phyloP scores from a whole-genome alignment of 2,329 filamentous ascomycete species.

The Curvularia hawaiiensis region DNA sequence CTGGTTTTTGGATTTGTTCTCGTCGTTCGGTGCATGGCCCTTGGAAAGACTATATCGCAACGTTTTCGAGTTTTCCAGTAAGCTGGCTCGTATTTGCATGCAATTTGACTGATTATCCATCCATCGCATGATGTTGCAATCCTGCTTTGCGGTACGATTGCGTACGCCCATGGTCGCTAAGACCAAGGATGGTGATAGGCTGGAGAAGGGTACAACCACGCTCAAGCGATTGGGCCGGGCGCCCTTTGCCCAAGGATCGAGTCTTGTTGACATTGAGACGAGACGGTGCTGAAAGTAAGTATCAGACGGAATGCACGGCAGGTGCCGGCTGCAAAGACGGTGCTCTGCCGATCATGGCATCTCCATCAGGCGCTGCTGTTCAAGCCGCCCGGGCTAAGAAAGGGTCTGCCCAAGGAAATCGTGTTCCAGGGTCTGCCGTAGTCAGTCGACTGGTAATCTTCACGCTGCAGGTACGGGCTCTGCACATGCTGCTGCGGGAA shows the following conservation, averaged over 20 bases:
- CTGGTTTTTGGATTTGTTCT: neutral
- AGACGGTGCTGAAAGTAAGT: neutral
- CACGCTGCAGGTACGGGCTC: slow-evolving; percentile 16
- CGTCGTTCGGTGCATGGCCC: neutral
- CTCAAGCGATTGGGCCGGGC: slow-evolving; percentile 1
- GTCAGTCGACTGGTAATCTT: slow-evolving; percentile 2
- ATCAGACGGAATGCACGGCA: neutral
- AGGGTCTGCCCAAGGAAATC: neutral
- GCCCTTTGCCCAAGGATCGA: slow-evolving; percentile 8
- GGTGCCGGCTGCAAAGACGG: neutral
- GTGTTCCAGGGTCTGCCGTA: neutral
- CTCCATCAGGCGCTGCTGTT: neutral
- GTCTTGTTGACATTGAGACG: neutral
- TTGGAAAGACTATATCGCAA: neutral
- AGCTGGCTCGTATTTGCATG: neutral
- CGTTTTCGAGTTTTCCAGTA: neutral
- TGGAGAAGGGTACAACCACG: slow-evolving; percentile 1
- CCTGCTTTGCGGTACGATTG: neutral
- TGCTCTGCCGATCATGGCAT: neutral
- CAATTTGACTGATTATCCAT: neutral
- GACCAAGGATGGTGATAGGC: slow-evolving; percentile 8
- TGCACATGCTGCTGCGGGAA: slow-evolving; percentile 4
- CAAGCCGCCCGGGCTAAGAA: neutral
- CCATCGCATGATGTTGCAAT: neutral
- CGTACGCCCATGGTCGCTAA: slow-evolving; percentile 1